A percentile compares a stretch with the other conserved stretches of the same genome.
These are phyloP conservation scores for Fraxinus americana DNA, from an alignment of 257 asterid genomes.

Conservation along the genomic window DNA sequence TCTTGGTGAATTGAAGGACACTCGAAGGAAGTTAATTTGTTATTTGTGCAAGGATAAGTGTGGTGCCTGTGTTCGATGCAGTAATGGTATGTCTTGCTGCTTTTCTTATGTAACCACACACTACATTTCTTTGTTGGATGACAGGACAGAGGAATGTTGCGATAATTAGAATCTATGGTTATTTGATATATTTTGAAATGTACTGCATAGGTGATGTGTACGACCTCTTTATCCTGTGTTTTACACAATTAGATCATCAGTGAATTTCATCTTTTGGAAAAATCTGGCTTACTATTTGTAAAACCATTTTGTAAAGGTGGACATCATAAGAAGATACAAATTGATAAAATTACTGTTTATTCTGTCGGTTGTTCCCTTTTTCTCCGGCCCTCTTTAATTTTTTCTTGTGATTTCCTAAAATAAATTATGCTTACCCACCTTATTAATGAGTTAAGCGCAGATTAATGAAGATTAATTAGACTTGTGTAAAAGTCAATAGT, in stretches of 20 bases:
- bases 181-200: constrained; percentile 21
- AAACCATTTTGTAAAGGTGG: constrained; percentile 13
- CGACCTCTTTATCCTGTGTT: constrained; percentile 16
- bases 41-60: constrained; percentile 87
- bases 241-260: constrained; percentile 17
- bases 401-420: neutral
- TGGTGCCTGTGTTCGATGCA: constrained; percentile 97
- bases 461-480: constrained; percentile 2
- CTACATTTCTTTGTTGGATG: constrained; percentile 46
- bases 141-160: constrained; percentile 28
- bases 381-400: neutral
- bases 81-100: constrained; percentile 84
- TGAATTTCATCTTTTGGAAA: constrained; percentile 12
- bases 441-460: neutral
- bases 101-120: constrained; percentile 43
- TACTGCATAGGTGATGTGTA: constrained; percentile 7
- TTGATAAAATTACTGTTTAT: constrained; percentile 1
- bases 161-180: constrained; percentile 28
- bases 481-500: neutral
- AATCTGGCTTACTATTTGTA: constrained; percentile 1
- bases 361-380: neutral
- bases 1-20: constrained; percentile 65
- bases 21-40: constrained; percentile 76
- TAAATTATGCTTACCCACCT: constrained; percentile 1
- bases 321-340: constrained; percentile 15